These are phyloP conservation scores for Mallotus nudiflorus DNA, from an alignment of 345 rosid species.

Conservation along the genomic window DNA sequence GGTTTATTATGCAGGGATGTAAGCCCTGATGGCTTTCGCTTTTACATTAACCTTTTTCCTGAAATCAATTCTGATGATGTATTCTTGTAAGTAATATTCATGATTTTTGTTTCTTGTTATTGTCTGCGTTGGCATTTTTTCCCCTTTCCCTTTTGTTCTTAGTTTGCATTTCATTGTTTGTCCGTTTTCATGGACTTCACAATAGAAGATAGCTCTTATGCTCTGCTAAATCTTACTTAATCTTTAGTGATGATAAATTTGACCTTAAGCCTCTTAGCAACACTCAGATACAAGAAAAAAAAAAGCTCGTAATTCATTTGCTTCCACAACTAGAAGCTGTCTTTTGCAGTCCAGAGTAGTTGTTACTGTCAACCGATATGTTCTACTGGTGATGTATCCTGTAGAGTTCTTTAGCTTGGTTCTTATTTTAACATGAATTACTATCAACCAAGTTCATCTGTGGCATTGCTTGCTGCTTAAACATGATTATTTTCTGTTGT, in stretches of 20 bases:
- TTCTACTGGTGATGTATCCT: background rate
- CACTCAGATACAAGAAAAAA: background rate
- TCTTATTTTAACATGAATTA: too few relatives aligned
- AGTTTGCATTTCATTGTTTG: background rate
- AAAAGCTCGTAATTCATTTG: background rate
- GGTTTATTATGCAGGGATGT: slow-evolving; percentile 88
- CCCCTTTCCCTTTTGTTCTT: background rate
- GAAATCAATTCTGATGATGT: slow-evolving; percentile 53
- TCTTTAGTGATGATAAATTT: background rate
- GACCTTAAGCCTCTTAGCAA: background rate
- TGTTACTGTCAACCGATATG: too few relatives aligned
- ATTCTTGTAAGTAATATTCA: slow-evolving; percentile 56
- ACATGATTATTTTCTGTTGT: background rate
- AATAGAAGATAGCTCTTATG: background rate
- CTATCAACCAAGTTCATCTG: background rate
- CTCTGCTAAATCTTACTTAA: background rate
- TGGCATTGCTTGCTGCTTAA: background rate
- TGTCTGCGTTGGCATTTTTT: background rate
- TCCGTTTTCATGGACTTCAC: background rate
- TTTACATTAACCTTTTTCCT: slow-evolving; percentile 73
- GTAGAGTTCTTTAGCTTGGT: background rate
- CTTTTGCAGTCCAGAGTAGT: too few relatives aligned
- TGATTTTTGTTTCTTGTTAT: background rate
- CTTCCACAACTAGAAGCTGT: background rate
- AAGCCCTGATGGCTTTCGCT: slow-evolving; percentile 86